Evolutionary conservation across 176 grass and related monocot genomes (phyloP).

Genomic region (Eremochloa ophiuroides): DNA sequence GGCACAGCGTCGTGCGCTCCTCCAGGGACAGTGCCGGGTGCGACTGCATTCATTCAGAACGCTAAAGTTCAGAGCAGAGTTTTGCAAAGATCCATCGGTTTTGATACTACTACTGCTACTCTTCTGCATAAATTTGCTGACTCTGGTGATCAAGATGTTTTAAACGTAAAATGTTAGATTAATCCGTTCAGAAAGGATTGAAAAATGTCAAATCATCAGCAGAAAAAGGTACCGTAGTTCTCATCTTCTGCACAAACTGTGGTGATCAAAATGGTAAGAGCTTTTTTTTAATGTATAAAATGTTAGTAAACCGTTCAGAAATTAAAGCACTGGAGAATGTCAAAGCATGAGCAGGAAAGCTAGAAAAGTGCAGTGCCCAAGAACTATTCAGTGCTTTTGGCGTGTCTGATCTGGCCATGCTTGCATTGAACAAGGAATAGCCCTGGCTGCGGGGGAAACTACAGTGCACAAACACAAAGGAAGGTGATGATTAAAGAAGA

Average conservation of each 20-base stretch:
- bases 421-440: background rate
- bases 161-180: background rate
- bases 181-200: too few relatives aligned
- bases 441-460: background rate
- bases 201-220: too few relatives aligned
- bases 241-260: too few relatives aligned
- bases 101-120: background rate
- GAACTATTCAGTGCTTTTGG: background rate
- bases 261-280: too few relatives aligned
- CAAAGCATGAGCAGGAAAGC: background rate
- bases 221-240: too few relatives aligned
- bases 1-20: constrained; percentile 62
- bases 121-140: background rate
- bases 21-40: constrained; percentile 48
- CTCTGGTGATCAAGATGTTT: background rate
- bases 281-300: too few relatives aligned
- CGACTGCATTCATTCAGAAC: constrained; percentile 37
- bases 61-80: background rate
- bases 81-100: background rate
- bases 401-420: background rate
- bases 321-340: background rate
- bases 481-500: constrained; percentile 18
- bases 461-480: background rate
- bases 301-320: background rate
- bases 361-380: background rate